Evolutionary conservation across 2,329 filamentous ascomycete species (phyloP).

Genomic region (Annulohypoxylon truncatum): DNA sequence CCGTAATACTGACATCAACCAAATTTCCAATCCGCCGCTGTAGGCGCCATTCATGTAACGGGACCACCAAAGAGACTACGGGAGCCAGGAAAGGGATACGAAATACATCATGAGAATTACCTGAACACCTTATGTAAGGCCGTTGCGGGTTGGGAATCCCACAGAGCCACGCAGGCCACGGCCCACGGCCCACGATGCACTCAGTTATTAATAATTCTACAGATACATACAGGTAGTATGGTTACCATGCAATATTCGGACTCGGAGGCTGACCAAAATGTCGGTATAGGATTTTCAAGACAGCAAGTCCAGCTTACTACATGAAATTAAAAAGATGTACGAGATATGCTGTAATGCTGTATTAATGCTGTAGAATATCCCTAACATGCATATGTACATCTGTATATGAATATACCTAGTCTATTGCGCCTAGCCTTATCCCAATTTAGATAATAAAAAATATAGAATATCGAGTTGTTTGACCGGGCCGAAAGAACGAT

Average conservation of each 20-base stretch:
- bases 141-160: constrained; percentile 7
- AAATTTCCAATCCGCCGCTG: constrained; percentile 36
- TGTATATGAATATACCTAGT: background rate
- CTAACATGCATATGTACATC: background rate
- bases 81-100: constrained; percentile 7
- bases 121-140: constrained; percentile 37
- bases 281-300: constrained; percentile 32
- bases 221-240: constrained; percentile 1
- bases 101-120: constrained; percentile 30
- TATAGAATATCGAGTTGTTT: constrained; percentile 24
- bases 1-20: constrained; percentile 41
- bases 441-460: constrained; percentile 32
- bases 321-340: background rate
- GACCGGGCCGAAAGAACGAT: constrained; percentile 34
- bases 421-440: constrained; percentile 31
- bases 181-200: background rate
- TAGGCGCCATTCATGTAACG: constrained; percentile 38
- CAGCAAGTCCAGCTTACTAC: constrained; percentile 35
- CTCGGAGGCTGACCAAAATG: constrained; percentile 36
- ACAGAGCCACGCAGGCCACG: background rate
- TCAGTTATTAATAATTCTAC: constrained; percentile 6
- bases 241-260: constrained; percentile 27
- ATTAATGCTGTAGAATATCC: background rate
- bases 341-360: background rate
- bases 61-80: constrained; percentile 1